Evolutionary conservation across 2,329 filamentous ascomycete species (phyloP).

Genomic region (Aspergillus amoenus): DNA sequence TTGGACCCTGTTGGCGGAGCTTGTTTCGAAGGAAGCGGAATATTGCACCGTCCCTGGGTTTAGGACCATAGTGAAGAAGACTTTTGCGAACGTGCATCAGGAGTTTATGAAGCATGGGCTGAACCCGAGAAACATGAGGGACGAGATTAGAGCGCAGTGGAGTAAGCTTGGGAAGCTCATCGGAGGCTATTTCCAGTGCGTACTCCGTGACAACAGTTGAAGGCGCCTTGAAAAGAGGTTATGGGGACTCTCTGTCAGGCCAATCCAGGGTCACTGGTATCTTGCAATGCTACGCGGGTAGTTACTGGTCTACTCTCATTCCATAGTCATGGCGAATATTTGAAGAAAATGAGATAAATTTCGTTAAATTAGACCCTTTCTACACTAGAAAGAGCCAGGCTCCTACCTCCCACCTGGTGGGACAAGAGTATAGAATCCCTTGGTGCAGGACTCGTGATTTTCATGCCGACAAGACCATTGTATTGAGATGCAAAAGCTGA

Average conservation of each 20-base stretch:
- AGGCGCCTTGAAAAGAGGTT: background rate
- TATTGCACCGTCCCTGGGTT: slow-evolving; percentile 34
- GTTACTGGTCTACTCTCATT: background rate
- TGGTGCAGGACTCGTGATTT: slow-evolving; percentile 14
- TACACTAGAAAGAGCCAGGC: slow-evolving; percentile 17
- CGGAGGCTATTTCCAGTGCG: background rate
- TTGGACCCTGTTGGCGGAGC: slow-evolving; percentile 33
- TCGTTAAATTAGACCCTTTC: slow-evolving; percentile 26
- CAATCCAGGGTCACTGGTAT: background rate
- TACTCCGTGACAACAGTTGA: background rate
- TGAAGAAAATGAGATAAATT: slow-evolving; percentile 15
- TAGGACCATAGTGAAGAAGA: slow-evolving; percentile 23
- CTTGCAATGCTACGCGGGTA: background rate
- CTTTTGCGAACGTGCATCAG: slow-evolving; percentile 28
- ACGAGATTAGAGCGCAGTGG: slow-evolving; percentile 42
- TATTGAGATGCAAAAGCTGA: slow-evolving; percentile 43
- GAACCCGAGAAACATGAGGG: slow-evolving; percentile 25
- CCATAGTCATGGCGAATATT: background rate
- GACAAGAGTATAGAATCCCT: slow-evolving; percentile 12
- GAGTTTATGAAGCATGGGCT: slow-evolving; percentile 27
- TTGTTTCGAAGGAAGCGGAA: slow-evolving; percentile 24
- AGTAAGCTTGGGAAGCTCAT: slow-evolving; percentile 47
- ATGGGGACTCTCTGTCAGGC: background rate
- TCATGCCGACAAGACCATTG: slow-evolving; percentile 41
- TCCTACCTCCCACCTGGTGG: slow-evolving; percentile 1